Evolutionary conservation across 768 basidiomycete genomes (phyloP), one percentile per base, ranked within the genome.

Genomic region (Leccinum ochraceum): DNA sequence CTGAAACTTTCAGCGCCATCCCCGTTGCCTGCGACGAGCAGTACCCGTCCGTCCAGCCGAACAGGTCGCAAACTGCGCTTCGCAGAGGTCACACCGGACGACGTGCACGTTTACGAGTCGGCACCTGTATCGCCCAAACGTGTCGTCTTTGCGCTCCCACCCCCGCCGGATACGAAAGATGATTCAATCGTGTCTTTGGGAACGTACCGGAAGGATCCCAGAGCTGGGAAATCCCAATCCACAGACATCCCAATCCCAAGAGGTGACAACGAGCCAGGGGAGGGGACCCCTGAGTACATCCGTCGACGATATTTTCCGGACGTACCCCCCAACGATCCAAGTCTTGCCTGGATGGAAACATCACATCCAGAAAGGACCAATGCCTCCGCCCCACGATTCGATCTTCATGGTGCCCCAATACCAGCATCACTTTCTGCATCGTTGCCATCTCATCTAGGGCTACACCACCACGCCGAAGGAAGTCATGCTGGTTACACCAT

Each of bases 381-480:
- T 75, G 4, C 66, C 69, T 54, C 66, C 68, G 14, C 78, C 76
- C 42, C 83, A 82, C 63, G 83, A 83, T 96, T 94, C 68, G 90
- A 95, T 72, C 82, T 95, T 2, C 79, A 82, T 1, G 94, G 94
- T 7, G 78, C 75, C 10, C 83, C 85, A 0, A 87, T 96, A n/a
- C 79, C 90, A 1, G 60, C 77, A 0, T 69, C 78, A 3, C 66
- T 86, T 3, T 83, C 85, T 3, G 71, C 79, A 0, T 79, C 78
- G 1, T 78, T 96, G 3, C 94, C 94, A 2, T 88, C 91, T 0
- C 88, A 94, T 75, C 81, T 94, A 6, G 95, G 95, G 4, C 78
- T 96, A 3, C 94, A 98, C 73, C 95, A 97, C 69, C 95, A 96
- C 69, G 88, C 94, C 0, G 87, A 92, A 58, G 79, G 80, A 6